phyloP scores from a whole-genome alignment of 1,284 basidiomycete species.

The Trametes versicolor region DNA sequence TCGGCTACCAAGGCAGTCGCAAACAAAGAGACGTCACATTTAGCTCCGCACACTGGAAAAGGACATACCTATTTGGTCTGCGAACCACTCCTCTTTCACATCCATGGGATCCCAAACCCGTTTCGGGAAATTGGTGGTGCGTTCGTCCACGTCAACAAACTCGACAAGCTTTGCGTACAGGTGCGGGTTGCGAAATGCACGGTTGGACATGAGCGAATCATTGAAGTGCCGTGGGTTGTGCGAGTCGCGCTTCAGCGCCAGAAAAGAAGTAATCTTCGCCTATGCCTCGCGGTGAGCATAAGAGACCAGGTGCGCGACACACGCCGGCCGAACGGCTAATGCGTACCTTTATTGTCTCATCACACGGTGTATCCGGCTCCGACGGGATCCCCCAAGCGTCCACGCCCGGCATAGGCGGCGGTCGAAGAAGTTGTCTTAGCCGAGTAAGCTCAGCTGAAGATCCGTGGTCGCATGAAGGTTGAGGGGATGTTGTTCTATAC shows the following conservation, averaged over 20 bases:
- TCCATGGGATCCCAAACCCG: slow-evolving; percentile 76
- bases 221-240: slow-evolving; percentile 90
- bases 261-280: slow-evolving; percentile 84
- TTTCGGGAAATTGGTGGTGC: slow-evolving; percentile 79
- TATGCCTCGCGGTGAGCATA: slow-evolving; percentile 42
- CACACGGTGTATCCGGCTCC: slow-evolving; percentile 61
- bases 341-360: slow-evolving; percentile 70
- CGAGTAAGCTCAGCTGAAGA: slow-evolving; percentile 55
- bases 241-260: slow-evolving; percentile 71
- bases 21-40: neutral
- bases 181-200: slow-evolving; percentile 94
- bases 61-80: slow-evolving; percentile 73
- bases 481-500: neutral
- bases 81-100: slow-evolving; percentile 71
- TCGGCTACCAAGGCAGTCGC: slow-evolving; percentile 41
- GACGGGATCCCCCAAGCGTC: slow-evolving; percentile 85
- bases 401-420: slow-evolving; percentile 68
- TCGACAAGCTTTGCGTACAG: slow-evolving; percentile 93
- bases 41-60: neutral
- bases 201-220: slow-evolving; percentile 89
- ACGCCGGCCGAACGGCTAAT: slow-evolving; percentile 11
- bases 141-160: slow-evolving; percentile 91
- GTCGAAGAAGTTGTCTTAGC: slow-evolving; percentile 67
- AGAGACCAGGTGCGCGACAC: slow-evolving; percentile 38
- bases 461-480: slow-evolving; percentile 11